These are phyloP conservation scores for Colletotrichum lentis DNA, from an alignment of 2,329 filamentous ascomycete genomes.

Conservation along the genomic window DNA sequence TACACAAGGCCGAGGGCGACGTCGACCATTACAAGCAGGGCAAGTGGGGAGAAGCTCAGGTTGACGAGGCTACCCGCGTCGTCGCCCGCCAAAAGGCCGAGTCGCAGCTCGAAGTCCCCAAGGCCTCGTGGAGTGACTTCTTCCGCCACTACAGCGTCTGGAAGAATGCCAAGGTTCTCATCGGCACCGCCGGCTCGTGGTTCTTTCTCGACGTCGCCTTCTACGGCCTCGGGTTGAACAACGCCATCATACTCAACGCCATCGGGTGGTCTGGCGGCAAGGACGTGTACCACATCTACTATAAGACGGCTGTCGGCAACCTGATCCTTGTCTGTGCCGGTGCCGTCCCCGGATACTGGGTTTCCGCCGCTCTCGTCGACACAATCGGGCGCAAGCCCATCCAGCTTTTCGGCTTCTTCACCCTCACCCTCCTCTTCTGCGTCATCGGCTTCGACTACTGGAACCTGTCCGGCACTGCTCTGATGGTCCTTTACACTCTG, in stretches of 20 bases:
- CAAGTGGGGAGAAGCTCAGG: constrained; percentile 62
- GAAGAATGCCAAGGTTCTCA: constrained; percentile 75
- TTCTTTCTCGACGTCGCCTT: constrained; percentile 73
- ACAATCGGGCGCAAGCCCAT: constrained; percentile 80
- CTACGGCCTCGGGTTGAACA: constrained; percentile 78
- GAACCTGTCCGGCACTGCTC: constrained; percentile 34
- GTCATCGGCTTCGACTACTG: constrained; percentile 59
- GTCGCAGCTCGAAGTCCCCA: constrained; percentile 67
- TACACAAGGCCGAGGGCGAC: constrained; percentile 77
- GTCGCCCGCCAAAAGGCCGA: constrained; percentile 62
- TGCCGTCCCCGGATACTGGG: constrained; percentile 84
- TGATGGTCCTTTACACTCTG: constrained; percentile 27
- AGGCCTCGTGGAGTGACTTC: constrained; percentile 79
- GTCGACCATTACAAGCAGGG: constrained; percentile 78
- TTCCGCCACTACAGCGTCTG: constrained; percentile 72
- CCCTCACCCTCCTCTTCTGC: constrained; percentile 57
- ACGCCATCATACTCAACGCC: constrained; percentile 72
- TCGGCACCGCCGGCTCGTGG: constrained; percentile 87
- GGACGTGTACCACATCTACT: constrained; percentile 73
- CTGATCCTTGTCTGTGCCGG: constrained; percentile 81
- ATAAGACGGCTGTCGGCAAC: constrained; percentile 80
- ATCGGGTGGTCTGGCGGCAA: constrained; percentile 71
- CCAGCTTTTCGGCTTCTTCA: constrained; percentile 62
- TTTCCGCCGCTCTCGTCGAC: constrained; percentile 78
- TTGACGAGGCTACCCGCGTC: constrained; percentile 73